Evolutionary conservation across 345 rosid species (phyloP).

Genomic region (Camelina neglecta): DNA sequence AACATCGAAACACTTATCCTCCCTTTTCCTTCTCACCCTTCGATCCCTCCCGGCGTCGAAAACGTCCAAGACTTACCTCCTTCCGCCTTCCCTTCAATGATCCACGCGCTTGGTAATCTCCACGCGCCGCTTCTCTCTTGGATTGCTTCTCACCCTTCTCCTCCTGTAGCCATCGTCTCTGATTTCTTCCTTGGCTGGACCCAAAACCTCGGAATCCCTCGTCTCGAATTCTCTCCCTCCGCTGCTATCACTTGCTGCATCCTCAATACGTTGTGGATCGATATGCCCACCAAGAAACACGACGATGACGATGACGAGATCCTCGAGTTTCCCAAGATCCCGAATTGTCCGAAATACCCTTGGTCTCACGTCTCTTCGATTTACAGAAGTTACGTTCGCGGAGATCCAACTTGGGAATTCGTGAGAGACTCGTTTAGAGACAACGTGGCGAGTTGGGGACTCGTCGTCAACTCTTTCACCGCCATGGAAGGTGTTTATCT

Average conservation of each 20-base stretch:
- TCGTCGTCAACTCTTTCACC: slow-evolving; percentile 53
- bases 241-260: slow-evolving; percentile 58
- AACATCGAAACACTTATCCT: slow-evolving; percentile 46
- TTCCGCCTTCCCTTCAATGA: slow-evolving; percentile 25
- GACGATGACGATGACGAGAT: slow-evolving; percentile 27
- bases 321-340: slow-evolving; percentile 45
- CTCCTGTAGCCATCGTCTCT: slow-evolving; percentile 59
- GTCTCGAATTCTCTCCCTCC: slow-evolving; percentile 64
- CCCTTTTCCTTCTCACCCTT: slow-evolving; percentile 56
- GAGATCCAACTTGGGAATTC: slow-evolving; percentile 49
- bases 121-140: slow-evolving; percentile 54
- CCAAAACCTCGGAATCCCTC: slow-evolving; percentile 48
- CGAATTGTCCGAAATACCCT: slow-evolving; percentile 50
- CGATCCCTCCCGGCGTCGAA: slow-evolving; percentile 48
- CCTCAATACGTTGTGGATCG: slow-evolving; percentile 46
- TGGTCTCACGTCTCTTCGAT: slow-evolving; percentile 55
- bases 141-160: slow-evolving; percentile 59
- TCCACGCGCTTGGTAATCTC: slow-evolving; percentile 47
- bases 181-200: slow-evolving; percentile 79
- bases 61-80: slow-evolving; percentile 50
- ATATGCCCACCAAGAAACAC: slow-evolving; percentile 45
- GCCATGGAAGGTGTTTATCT: slow-evolving; percentile 53
- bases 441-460: slow-evolving; percentile 56
- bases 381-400: slow-evolving; percentile 43
- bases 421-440: slow-evolving; percentile 40